phyloP scores from a whole-genome alignment of 2,329 filamentous ascomycete genomes.

The Gnomoniopsis sp. region DNA sequence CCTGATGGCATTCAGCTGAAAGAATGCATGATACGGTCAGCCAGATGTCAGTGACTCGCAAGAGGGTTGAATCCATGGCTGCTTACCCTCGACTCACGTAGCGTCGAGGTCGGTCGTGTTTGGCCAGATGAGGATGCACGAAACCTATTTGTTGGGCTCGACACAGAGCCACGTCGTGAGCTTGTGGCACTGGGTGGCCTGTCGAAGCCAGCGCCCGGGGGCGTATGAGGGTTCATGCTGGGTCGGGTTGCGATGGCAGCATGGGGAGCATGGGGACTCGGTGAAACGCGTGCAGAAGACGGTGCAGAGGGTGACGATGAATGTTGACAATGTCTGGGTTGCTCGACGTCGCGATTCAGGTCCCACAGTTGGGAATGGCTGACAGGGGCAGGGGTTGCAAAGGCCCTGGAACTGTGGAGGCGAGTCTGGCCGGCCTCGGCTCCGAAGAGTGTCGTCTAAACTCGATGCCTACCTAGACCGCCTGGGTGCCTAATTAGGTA shows the following conservation, averaged over 20 bases:
- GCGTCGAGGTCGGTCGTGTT: conserved; percentile 24
- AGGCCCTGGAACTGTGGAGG: background rate
- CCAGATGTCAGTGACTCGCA: background rate
- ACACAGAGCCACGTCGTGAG: conserved; percentile 22
- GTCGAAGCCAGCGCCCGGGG: conserved; percentile 24
- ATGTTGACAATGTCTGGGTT: background rate
- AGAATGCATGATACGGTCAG: background rate
- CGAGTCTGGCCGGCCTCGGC: too few relatives aligned
- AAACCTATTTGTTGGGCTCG: conserved; percentile 23
- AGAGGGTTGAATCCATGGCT: background rate
- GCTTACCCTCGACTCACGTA: conserved; percentile 28
- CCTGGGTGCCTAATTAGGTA: too few relatives aligned
- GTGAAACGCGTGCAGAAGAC: background rate
- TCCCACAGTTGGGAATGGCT: background rate
- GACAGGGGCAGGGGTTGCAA: background rate
- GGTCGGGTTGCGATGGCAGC: background rate
- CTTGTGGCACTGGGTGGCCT: conserved; percentile 19
- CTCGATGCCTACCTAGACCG: too few relatives aligned
- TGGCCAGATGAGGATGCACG: conserved; percentile 24
- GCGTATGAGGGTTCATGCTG: conserved; percentile 21
- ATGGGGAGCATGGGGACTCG: background rate
- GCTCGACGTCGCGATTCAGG: too few relatives aligned
- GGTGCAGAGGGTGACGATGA: background rate
- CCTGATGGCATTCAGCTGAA: conserved; percentile 26
- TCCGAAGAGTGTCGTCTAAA: too few relatives aligned